Base-by-base conservation (phyloP, 306 rosid species). In the Dicorynia guianensis region DNA sequence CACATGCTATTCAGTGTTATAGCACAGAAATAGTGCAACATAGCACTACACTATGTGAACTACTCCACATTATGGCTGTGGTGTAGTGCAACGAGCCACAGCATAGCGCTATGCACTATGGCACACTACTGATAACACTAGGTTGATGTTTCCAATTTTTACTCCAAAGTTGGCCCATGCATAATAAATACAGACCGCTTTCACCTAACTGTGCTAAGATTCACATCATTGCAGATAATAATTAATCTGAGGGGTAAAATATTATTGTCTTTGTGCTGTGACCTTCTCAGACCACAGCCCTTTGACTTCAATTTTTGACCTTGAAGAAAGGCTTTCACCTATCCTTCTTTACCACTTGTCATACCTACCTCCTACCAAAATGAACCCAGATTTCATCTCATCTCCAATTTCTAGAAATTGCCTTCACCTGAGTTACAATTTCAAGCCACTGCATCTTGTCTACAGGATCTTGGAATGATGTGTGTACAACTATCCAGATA, bases 211-310 rank as follows among this genome's bases (percentile, higher is more conserved):
- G 52, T 25, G 35, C 13, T 40, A 48, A 77, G 25, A 38, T 15
- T 63, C 25, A 52, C 54, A 52, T 11, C 59, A 55, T 43, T 13
- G 11, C 46, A 6, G 30, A 77, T 65, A 42, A 67, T 5, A 79
- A 35, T 58, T 14, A 33, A 69, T 7, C 12, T 49, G 39, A 33
- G 7, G 18, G 57, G 14, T 43, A 43, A 39, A 11, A 56, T 33
- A 63, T 43, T 25, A 36, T 42, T 8, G 18, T 44, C 36, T 69
- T 76, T 40, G n/a, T 19, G 42, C 20, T 19, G 43, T 4, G 30
- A 50, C 36, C 55, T 19, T 61, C 18, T 10, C 69, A 18, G 65
- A 14, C 61, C 67, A 67, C 38, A 58, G 48, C 1, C 30, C 46
- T 42, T 36, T 25, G 76, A 30, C 43, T 43, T 40, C 33, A 48